These are phyloP conservation scores for Dactylellina leptospora DNA, from an alignment of 2,329 filamentous ascomycete species.

Conservation along the genomic window DNA sequence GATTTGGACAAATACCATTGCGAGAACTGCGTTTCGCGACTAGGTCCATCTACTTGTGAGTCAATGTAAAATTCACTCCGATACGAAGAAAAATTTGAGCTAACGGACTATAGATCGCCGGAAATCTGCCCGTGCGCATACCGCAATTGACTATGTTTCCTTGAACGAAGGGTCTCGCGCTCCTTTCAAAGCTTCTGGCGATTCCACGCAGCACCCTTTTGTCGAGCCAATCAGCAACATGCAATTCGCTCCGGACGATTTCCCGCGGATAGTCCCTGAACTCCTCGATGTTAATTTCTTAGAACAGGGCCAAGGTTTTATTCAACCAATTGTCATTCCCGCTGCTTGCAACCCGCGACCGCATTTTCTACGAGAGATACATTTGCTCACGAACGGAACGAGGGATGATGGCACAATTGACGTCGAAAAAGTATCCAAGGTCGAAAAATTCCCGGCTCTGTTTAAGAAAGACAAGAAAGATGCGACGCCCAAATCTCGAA, in stretches of 20 bases:
- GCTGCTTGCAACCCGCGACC: constrained; percentile 69
- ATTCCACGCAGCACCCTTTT: constrained; percentile 73
- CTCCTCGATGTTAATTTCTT: constrained; percentile 71
- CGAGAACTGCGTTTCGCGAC: constrained; percentile 67
- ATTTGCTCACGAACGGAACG: constrained; percentile 43
- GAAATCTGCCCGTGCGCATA: constrained; percentile 72
- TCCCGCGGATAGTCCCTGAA: constrained; percentile 72
- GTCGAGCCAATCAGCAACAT: constrained; percentile 72
- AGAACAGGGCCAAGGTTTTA: constrained; percentile 70
- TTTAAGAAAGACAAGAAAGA: constrained; percentile 53
- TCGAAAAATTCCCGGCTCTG: constrained; percentile 41
- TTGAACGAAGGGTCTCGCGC: constrained; percentile 68
- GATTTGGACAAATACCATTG: constrained; percentile 76
- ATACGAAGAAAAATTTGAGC: no score
- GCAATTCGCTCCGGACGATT: constrained; percentile 69
- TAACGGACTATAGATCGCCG: constrained; percentile 62
- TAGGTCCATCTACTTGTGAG: constrained; percentile 70
- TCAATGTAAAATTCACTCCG: constrained; percentile 58
- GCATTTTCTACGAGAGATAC: constrained; percentile 56
- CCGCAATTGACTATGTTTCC: constrained; percentile 73
- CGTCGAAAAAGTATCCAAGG: constrained; percentile 41
- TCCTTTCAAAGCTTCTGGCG: constrained; percentile 71
- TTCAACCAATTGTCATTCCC: constrained; percentile 73
- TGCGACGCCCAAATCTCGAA: constrained; percentile 54
- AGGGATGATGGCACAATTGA: constrained; percentile 43